These are phyloP conservation scores for Oehlia diaphana DNA, from an alignment of 192 early-diverging fungal genomes.

Conservation along the genomic window DNA sequence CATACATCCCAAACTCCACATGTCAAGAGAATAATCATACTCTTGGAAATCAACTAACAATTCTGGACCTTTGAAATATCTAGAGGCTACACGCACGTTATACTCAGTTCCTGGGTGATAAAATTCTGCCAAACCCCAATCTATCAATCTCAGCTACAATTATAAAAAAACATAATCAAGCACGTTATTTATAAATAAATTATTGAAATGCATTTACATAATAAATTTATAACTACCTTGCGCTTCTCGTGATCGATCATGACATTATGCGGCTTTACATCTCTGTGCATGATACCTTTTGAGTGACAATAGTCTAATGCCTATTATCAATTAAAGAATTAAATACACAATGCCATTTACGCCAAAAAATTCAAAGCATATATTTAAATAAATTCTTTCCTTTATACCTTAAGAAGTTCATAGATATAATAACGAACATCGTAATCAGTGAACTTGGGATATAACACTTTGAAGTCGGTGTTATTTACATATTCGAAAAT, in stretches of 20 bases:
- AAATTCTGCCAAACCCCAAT: slow-evolving; percentile 99
- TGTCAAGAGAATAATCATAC: slow-evolving; percentile 99
- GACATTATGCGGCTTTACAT: slow-evolving; percentile 99
- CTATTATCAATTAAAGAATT: slow-evolving; percentile 37
- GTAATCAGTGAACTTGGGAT: slow-evolving; percentile 91
- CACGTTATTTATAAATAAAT: background rate
- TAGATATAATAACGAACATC: slow-evolving; percentile 97
- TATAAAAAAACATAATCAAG: background rate
- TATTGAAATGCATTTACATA: background rate
- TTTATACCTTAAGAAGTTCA: slow-evolving; percentile 83
- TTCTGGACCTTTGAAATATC: slow-evolving; percentile 99
- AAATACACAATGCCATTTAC: background rate
- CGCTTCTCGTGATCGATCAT: slow-evolving; percentile 99
- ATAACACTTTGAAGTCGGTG: slow-evolving; percentile 95
- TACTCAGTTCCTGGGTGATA: slow-evolving; percentile 97
- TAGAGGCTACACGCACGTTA: slow-evolving; percentile 97
- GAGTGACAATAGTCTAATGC: slow-evolving; percentile 98
- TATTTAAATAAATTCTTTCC: background rate
- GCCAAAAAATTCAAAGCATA: background rate
- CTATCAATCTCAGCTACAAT: slow-evolving; percentile 85
- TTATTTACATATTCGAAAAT: slow-evolving; percentile 98
- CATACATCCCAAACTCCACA: slow-evolving; percentile 99
- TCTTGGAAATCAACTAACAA: slow-evolving; percentile 97
- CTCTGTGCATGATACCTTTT: slow-evolving; percentile 98
- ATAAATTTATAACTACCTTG: slow-evolving; percentile 45